Evolutionary conservation across 2,329 filamentous ascomycete species (phyloP), one percentile per base, ranked within the genome.

Genomic region (Triangularia setosa): DNA sequence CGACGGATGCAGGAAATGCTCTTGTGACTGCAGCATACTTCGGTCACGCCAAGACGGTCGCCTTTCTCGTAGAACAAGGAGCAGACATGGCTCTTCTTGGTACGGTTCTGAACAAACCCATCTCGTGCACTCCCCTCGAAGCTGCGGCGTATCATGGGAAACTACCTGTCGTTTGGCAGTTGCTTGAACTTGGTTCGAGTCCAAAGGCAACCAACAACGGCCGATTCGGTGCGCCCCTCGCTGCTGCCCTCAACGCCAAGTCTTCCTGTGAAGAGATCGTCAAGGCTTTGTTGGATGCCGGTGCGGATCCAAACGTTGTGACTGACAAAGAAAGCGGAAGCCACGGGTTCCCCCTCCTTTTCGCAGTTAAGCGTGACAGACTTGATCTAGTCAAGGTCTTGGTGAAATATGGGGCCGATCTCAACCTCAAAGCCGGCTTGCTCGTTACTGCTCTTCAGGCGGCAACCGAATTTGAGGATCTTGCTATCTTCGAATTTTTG

Each of bases 161-260:
- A 12, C 5, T 27, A 5, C 33, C 53, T 9, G 16, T 60, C 3
- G 57, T 64, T 1, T 55, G 30, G 16, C 48, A 44, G 16, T 27
- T 64, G 9, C 48, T 64, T n/a, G 30, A 58, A 21, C 24, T 44
- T 1, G 63, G 63, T n/a, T 30, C 63, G 9, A 18, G 53, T 27
- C 27, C 53, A 4, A 53, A 48, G 5, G 35, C 12, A 54, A 53
- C n/a, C 11, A 9, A 58, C n/a, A 24, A 25, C 3, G 63, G 63
- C 2, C 7, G 2, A 25, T 58, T 33, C 52, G 58, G 35, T 14
- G 24, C 33, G 1, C 14, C 58, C 3, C 30, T 64, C 4, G 33
- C 21, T 28, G 58, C 58, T 5, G 33, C 40, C n/a, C 40, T 60
- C 40, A 25, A 52, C 6, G 33, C 54, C 24, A 44, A 63, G 23